Percentiles rank a stretch among this genome's conserved stretches.
Conservation (phyloP, 345 rosid species). For the Salix caprea region DNA sequence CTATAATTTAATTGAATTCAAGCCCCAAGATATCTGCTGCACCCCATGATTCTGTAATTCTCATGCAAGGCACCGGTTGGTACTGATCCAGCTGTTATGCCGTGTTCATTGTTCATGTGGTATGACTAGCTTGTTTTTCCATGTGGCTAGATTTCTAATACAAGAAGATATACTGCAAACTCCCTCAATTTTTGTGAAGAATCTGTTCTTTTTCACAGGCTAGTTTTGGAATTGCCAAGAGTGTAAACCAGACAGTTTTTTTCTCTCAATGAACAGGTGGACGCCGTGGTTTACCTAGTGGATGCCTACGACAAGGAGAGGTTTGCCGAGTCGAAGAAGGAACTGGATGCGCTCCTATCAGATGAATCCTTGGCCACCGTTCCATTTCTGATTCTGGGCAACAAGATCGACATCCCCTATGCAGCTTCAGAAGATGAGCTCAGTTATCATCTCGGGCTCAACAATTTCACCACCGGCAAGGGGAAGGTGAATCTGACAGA, state of each 20-base stretch:
- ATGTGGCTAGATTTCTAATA: not conserved
- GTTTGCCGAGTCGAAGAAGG: conserved; percentile 53
- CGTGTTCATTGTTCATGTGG: not conserved
- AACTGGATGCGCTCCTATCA: conserved; percentile 53
- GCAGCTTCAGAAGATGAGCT: conserved; percentile 58
- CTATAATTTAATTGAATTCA: not conserved
- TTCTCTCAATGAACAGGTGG: conserved; percentile 31
- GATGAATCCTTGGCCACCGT: conserved; percentile 47
- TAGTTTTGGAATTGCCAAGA: not conserved
- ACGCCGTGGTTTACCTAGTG: conserved; percentile 58
- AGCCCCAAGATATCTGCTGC: not conserved
- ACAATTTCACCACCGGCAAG: conserved; percentile 53
- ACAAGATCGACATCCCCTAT: conserved; percentile 56
- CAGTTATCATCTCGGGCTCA: conserved; percentile 45
- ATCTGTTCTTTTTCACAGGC: not conserved
- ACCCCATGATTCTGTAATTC: not conserved
- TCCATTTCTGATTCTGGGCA: conserved; percentile 55
- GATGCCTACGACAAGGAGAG: conserved; percentile 62
- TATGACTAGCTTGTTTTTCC: not conserved
- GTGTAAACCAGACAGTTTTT: not conserved
- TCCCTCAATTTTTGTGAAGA: not conserved
- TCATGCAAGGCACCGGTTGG: not conserved
- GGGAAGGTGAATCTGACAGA: conserved; percentile 43
- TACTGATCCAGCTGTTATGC: not conserved
- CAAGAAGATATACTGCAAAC: not conserved